Conservation (phyloP, 2,329 filamentous ascomycete species). For the Podosphaera fusca region DNA sequence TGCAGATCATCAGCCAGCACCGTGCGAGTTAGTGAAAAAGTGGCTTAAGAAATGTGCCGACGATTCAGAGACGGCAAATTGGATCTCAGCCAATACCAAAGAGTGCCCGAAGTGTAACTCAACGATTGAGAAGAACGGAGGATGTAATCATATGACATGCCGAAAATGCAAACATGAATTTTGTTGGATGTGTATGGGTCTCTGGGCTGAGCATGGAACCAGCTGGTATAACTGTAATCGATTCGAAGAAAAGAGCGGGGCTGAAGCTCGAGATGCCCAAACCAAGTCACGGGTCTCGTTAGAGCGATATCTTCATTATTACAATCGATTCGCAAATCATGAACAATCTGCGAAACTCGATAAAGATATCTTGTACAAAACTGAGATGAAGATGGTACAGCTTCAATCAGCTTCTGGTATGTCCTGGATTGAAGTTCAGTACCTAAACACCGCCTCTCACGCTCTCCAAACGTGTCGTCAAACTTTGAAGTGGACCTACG, state of each 20-base stretch:
- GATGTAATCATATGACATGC: constrained; percentile 96
- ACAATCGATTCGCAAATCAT: constrained; percentile 97
- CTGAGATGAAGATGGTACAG: constrained; percentile 97
- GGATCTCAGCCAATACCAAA: constrained; percentile 98
- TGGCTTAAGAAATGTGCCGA: constrained; percentile 98
- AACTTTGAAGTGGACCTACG: constrained; percentile 97
- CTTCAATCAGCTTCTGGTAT: constrained; percentile 82
- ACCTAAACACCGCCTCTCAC: constrained; percentile 78
- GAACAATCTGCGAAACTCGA: constrained; percentile 93
- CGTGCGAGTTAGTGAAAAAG: constrained; percentile 72
- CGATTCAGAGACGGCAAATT: constrained; percentile 94
- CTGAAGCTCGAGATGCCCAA: constrained; percentile 76
- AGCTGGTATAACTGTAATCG: constrained; percentile 99
- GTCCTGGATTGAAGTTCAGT: constrained; percentile 99
- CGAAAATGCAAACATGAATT: constrained; percentile 91
- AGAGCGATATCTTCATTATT: constrained; percentile 95
- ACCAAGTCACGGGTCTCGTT: constrained; percentile 74
- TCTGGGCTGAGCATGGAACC: constrained; percentile 95
- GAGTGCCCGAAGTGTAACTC: constrained; percentile 91
- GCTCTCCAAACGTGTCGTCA: constrained; percentile 92
- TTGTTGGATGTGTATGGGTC: constrained; percentile 99
- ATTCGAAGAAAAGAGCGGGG: constrained; percentile 86
- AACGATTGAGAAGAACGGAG: constrained; percentile 96
- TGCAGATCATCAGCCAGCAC: constrained; percentile 78
- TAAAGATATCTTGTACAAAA: constrained; percentile 88